A percentile compares a stretch with the other conserved stretches of the same genome.
Conservation (phyloP, 805 yeast species). For the Metschnikowia sp. region DNA sequence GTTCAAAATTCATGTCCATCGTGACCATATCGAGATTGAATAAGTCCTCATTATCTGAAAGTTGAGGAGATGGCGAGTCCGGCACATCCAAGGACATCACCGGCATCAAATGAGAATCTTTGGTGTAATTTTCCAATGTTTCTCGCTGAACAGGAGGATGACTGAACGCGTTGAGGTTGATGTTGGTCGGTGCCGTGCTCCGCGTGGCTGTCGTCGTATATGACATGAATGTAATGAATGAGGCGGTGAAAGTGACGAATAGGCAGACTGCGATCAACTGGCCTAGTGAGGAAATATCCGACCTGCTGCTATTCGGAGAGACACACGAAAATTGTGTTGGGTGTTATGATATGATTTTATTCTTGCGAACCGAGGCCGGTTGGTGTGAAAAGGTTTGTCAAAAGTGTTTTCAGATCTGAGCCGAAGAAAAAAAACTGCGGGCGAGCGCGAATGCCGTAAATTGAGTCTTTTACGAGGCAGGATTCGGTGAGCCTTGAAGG, state of each 20-base stretch:
- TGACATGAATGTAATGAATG: conserved; percentile 10
- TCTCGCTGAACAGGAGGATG: conserved; percentile 10
- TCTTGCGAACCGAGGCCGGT: too few relatives aligned
- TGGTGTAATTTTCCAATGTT: neutral
- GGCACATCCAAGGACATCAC: neutral
- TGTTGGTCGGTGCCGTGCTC: conserved; percentile 11
- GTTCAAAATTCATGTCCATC: conserved; percentile 44
- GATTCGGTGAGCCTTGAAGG: too few relatives aligned
- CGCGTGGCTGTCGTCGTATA: conserved; percentile 17
- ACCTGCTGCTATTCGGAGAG: too few relatives aligned
- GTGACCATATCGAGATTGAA: conserved; percentile 31
- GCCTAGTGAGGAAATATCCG: too few relatives aligned
- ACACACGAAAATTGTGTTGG: too few relatives aligned
- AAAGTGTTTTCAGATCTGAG: neutral
- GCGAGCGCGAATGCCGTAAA: conserved; percentile 1
- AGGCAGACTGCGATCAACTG: too few relatives aligned
- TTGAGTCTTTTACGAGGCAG: neutral
- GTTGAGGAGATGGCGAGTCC: conserved; percentile 4
- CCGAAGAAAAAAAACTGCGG: conserved; percentile 4
- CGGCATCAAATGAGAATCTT: conserved; percentile 2
- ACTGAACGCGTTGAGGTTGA: conserved; percentile 15
- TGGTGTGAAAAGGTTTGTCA: too few relatives aligned
- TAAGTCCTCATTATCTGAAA: conserved; percentile 19
- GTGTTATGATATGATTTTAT: too few relatives aligned
- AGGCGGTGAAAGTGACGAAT: too few relatives aligned